phyloP scores from a whole-genome alignment of 2,329 filamentous ascomycete genomes.

The Alternaria rosae region DNA sequence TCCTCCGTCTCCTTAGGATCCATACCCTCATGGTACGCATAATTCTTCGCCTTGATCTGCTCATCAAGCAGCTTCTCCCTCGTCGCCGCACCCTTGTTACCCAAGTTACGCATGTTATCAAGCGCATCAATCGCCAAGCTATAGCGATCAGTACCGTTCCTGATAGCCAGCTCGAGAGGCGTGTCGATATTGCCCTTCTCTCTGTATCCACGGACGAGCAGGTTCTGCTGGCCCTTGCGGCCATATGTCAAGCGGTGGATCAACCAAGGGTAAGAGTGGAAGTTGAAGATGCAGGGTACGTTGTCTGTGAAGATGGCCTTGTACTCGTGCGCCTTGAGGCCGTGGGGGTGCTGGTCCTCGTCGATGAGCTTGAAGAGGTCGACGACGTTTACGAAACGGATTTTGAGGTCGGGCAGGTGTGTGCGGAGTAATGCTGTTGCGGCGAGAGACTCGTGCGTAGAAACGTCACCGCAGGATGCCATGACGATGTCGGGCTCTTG shows the following conservation, averaged over 20 bases:
- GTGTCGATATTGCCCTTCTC: slow-evolving; percentile 89
- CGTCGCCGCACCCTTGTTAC: slow-evolving; percentile 68
- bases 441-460: slow-evolving; percentile 76
- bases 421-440: slow-evolving; percentile 77
- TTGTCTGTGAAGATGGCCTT: slow-evolving; percentile 73
- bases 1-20: slow-evolving; percentile 71
- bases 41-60: slow-evolving; percentile 69
- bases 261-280: slow-evolving; percentile 84
- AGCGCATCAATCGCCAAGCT: slow-evolving; percentile 79
- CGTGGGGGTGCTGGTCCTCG: slow-evolving; percentile 74
- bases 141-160: slow-evolving; percentile 79
- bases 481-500: slow-evolving; percentile 77
- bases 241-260: slow-evolving; percentile 80
- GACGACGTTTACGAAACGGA: slow-evolving; percentile 81
- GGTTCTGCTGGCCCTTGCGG: slow-evolving; percentile 70
- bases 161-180: slow-evolving; percentile 77
- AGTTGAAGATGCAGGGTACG: slow-evolving; percentile 81
- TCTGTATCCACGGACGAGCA: slow-evolving; percentile 79
- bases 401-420: slow-evolving; percentile 74
- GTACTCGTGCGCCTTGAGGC: slow-evolving; percentile 67
- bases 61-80: slow-evolving; percentile 70
- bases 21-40: slow-evolving; percentile 72
- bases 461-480: slow-evolving; percentile 77
- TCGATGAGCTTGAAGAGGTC: slow-evolving; percentile 83
- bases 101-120: slow-evolving; percentile 67